These are phyloP conservation scores for Saccharum spontaneum DNA, from an alignment of 176 grass and related monocot species.

Conservation along the genomic window DNA sequence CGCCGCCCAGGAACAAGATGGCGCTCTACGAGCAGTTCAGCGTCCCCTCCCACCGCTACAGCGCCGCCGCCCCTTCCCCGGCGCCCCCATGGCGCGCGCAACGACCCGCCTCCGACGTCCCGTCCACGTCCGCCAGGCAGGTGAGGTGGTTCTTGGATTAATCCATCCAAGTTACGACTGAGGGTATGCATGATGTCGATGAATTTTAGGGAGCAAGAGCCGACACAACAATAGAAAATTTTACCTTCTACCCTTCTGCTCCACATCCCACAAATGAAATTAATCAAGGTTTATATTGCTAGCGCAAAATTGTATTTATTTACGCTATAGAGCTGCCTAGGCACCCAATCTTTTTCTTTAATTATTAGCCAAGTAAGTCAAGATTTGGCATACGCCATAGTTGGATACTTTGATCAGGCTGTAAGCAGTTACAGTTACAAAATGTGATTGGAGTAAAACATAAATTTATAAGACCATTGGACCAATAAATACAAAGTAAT, in stretches of 20 bases:
- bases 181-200: no score
- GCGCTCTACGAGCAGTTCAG: conserved; percentile 95
- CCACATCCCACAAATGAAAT: no score
- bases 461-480: background rate
- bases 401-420: background rate
- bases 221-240: no score
- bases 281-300: background rate
- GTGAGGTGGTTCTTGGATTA: background rate
- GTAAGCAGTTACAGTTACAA: background rate
- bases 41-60: conserved; percentile 62
- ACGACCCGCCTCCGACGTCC: background rate
- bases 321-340: background rate
- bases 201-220: no score
- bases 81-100: conserved; percentile 18
- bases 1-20: conserved; percentile 98
- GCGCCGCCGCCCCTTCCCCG: background rate
- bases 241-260: no score
- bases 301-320: background rate
- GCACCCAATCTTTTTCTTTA: background rate
- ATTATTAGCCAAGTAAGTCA: background rate
- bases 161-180: no score
- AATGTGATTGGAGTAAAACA: background rate
- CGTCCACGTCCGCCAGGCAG: conserved; percentile 52
- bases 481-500: background rate
- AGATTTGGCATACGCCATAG: background rate